Base-by-base conservation (phyloP, 2,329 filamentous ascomycete genomes). In the Ophiostoma sp. region DNA sequence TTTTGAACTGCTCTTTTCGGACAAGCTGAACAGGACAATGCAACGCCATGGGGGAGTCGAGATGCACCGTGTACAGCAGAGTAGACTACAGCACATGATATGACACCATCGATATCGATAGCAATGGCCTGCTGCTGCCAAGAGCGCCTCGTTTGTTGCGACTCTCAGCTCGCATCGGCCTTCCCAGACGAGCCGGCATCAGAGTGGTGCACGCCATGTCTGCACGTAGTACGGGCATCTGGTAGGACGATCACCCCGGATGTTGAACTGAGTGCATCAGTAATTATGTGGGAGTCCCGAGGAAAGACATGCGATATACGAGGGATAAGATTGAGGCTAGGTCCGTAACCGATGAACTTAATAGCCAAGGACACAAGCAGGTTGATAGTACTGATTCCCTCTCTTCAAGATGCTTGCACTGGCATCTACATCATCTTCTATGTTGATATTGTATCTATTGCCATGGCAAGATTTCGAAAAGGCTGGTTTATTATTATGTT, bases 121-220 rank as follows among this genome's bases (percentile, higher is more conserved):
- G 36, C 36, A 39, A 39, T 39, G 36, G 44, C 17, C 41, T 54
- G 48, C n/a, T 27, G 48, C 11, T 54, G 48, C 48, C 48, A 60
- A 60, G 54, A 31, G 54, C 54, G 54, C 54, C 54, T 60, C 10
- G 15, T 44, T 27, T 60, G 23, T 33, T 62, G 27, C 23, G 1
- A 33, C 27, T 31, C 57, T 62, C 57, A 62, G 57, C 57, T 62
- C 57, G 57, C 57, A 27, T 62, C 57, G 57, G 57, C 57, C 57
- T 62, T 62, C 57, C 57, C 27, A 35, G 57, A 62, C 15, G 57
- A 62, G 57, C 27, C 15, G 23, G 3, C 52, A 23, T 57, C 52
- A 23, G 15, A 48, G n/a, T 27, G n/a, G 27, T 44, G 41, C 41
- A 17, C 15, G 41, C 4, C 15, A 44, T 44, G 41, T 44, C n/a